Percentiles rank a stretch among this genome's conserved stretches.
Conservation (phyloP, 164 flowering plant genomes). For the Brasenia schreberi region DNA sequence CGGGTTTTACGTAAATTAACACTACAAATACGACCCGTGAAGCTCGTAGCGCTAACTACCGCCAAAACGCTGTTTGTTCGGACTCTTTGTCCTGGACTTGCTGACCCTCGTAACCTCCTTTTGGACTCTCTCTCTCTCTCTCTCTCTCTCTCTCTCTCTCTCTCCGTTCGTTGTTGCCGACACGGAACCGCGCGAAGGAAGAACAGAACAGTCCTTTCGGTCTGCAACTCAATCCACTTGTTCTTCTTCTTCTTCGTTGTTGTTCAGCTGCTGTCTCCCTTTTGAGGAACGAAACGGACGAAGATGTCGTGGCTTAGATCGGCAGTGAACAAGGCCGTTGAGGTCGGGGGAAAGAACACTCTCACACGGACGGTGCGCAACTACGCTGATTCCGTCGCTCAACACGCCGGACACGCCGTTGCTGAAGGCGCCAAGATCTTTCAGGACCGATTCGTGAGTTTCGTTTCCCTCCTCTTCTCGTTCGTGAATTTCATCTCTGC, state of each 20-base stretch:
- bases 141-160: neutral
- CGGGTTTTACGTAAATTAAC: too few relatives aligned
- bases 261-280: neutral
- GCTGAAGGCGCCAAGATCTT: conserved; percentile 61
- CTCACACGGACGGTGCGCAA: conserved; percentile 50
- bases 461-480: neutral
- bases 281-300: too few relatives aligned
- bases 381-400: conserved; percentile 59
- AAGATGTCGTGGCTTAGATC: conserved; percentile 71
- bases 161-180: neutral
- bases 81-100: too few relatives aligned
- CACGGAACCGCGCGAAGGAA: neutral
- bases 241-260: neutral
- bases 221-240: neutral
- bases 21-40: too few relatives aligned
- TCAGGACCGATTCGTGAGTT: conserved; percentile 58
- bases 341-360: conserved; percentile 46
- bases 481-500: neutral
- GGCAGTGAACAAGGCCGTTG: conserved; percentile 69
- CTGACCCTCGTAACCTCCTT: neutral
- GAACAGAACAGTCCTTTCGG: too few relatives aligned
- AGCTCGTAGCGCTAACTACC: too few relatives aligned
- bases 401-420: conserved; percentile 60
- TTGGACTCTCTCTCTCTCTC: neutral
- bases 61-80: too few relatives aligned